Percentiles rank a stretch among this genome's conserved stretches.
Conservation (phyloP, 768 basidiomycete genomes). For the Mycena alexandri region DNA sequence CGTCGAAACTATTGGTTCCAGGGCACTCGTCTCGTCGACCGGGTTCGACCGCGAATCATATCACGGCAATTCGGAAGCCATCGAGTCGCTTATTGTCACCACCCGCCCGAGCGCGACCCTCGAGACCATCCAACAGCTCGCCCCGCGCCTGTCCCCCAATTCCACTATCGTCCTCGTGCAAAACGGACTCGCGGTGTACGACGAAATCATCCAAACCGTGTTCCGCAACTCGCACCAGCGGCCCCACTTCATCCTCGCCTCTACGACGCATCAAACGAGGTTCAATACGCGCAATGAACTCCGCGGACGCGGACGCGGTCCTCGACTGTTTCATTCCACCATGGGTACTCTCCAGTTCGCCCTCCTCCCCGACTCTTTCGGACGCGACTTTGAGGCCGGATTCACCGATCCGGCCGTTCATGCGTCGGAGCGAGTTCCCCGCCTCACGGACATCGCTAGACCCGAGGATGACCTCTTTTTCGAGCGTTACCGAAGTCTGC, state of each 20-base stretch:
- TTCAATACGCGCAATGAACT: slow-evolving; percentile 52
- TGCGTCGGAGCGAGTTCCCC: slow-evolving; percentile 54
- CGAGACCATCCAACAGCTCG: slow-evolving; percentile 67
- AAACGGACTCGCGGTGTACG: slow-evolving; percentile 95
- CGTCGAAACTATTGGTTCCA: slow-evolving; percentile 64
- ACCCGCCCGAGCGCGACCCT: slow-evolving; percentile 82
- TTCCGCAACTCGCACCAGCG: slow-evolving; percentile 71
- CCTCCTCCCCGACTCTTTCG: slow-evolving; percentile 76
- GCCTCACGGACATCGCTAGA: slow-evolving; percentile 65
- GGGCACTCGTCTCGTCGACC: slow-evolving; percentile 46
- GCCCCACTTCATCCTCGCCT: slow-evolving; percentile 79
- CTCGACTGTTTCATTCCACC: slow-evolving; percentile 62
- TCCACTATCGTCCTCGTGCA: slow-evolving; percentile 94
- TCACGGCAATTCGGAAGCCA: slow-evolving; percentile 49
- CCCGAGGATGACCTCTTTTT: slow-evolving; percentile 52
- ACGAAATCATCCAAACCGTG: slow-evolving; percentile 65
- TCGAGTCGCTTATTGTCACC: slow-evolving; percentile 86
- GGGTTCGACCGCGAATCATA: slow-evolving; percentile 68
- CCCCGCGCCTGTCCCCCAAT: slow-evolving; percentile 69
- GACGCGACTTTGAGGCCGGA: slow-evolving; percentile 74
- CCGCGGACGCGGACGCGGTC: neutral
- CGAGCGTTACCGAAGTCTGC: slow-evolving; percentile 69
- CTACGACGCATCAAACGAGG: slow-evolving; percentile 74
- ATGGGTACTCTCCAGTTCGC: slow-evolving; percentile 79
- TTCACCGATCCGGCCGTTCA: slow-evolving; percentile 52